Evolutionary conservation across 495 filamentous ascomycete species (phyloP).

Genomic region (Friedmanniomyces endolithicus): DNA sequence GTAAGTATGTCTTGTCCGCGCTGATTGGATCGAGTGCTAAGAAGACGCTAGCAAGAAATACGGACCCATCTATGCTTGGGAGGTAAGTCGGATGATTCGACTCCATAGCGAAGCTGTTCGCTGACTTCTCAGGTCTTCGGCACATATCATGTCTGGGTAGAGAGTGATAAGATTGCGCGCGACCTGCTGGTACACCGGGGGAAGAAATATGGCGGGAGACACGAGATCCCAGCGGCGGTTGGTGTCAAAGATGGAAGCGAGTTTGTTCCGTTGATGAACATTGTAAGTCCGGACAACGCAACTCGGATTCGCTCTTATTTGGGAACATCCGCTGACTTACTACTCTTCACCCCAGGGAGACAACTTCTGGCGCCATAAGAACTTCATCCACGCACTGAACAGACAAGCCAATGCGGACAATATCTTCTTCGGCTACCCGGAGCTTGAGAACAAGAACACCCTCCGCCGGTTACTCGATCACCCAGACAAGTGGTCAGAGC

Average conservation of each 20-base stretch:
- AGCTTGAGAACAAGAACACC: conserved; percentile 3
- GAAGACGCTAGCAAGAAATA: not conserved
- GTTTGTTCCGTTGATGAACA: not conserved
- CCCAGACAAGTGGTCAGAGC: conserved; percentile 4
- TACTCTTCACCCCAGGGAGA: not conserved
- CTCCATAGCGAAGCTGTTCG: not conserved
- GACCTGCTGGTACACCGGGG: conserved; percentile 1
- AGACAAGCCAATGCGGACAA: not conserved
- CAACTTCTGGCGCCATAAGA: conserved; percentile 7
- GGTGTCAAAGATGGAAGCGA: conserved; percentile 1
- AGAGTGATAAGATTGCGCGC: conserved; percentile 4
- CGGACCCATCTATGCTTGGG: conserved; percentile 4
- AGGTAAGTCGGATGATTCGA: not conserved
- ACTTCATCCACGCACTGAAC: conserved; percentile 9
- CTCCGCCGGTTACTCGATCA: conserved; percentile 2
- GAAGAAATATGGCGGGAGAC: conserved; percentile 2
- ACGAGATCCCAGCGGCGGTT: not conserved
- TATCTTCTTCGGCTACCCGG: conserved; percentile 4
- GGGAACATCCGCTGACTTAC: no score
- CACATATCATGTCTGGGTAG: conserved; percentile 2
- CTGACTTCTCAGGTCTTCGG: not conserved
- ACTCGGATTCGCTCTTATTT: no score
- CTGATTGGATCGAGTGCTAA: not conserved
- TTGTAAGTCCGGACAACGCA: not conserved
- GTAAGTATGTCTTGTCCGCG: not conserved